A percentile compares a stretch with the other conserved stretches of the same genome.
Evolutionary conservation across 768 basidiomycete genomes (phyloP).

Genomic region (Rickenella mellea): DNA sequence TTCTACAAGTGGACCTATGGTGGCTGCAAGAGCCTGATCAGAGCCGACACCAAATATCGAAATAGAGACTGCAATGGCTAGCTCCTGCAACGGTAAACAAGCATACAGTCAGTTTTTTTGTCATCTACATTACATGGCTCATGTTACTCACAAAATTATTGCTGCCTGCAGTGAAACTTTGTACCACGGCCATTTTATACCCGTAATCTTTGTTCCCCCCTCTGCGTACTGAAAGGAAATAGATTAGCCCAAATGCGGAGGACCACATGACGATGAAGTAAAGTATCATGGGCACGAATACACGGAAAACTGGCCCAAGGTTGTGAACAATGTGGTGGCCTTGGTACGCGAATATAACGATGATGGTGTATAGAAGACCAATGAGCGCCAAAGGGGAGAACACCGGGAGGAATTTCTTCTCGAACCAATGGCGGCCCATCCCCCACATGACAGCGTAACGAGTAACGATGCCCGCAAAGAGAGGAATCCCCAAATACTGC

Average conservation of each 20-base stretch:
- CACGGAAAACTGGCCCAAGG: slow-evolving; percentile 68
- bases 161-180: slow-evolving; percentile 71
- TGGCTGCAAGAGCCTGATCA: slow-evolving; percentile 73
- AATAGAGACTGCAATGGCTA: slow-evolving; percentile 76
- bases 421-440: slow-evolving; percentile 37
- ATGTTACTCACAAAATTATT: slow-evolving; percentile 60
- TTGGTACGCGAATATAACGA: slow-evolving; percentile 64
- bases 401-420: slow-evolving; percentile 50
- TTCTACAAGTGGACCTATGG: slow-evolving; percentile 69
- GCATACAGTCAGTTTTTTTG: no score
- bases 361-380: slow-evolving; percentile 74
- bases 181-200: slow-evolving; percentile 69
- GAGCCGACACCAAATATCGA: slow-evolving; percentile 71
- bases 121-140: no score
- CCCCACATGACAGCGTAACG: slow-evolving; percentile 42
- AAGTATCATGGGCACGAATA: slow-evolving; percentile 69
- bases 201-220: slow-evolving; percentile 19
- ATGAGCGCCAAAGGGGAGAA: slow-evolving; percentile 64
- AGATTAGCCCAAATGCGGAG: slow-evolving; percentile 47
- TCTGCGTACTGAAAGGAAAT: slow-evolving; percentile 27
- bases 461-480: slow-evolving; percentile 63
- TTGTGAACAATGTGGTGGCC: slow-evolving; percentile 63
- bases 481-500: slow-evolving; percentile 78
- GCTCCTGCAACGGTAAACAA: slow-evolving; percentile 38
- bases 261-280: slow-evolving; percentile 79